A percentile compares a stretch with the other conserved stretches of the same genome.
phyloP scores from a whole-genome alignment of 371 early-diverging fungal species.

The Mortierella sp. region DNA sequence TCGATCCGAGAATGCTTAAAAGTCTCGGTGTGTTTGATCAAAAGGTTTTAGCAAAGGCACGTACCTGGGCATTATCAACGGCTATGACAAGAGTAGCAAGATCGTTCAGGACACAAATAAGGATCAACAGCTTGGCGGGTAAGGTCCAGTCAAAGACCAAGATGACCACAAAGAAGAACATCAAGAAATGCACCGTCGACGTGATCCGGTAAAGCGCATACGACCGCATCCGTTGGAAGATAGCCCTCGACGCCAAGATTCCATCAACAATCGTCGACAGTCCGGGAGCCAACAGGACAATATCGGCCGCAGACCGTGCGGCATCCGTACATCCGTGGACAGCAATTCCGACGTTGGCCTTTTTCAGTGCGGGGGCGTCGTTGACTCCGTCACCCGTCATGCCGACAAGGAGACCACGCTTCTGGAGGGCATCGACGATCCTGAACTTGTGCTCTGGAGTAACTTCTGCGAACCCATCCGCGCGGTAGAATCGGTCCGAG shows the following conservation, averaged over 20 bases:
- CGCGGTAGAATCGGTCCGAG: slow-evolving; percentile 72
- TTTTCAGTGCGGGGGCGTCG: slow-evolving; percentile 91
- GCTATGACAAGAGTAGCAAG: slow-evolving; percentile 93
- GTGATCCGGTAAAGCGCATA: slow-evolving; percentile 95
- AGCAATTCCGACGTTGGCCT: slow-evolving; percentile 91
- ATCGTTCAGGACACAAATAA: slow-evolving; percentile 92
- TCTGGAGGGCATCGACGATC: slow-evolving; percentile 86
- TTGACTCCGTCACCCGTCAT: slow-evolving; percentile 94
- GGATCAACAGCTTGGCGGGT: slow-evolving; percentile 85
- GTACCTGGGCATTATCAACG: slow-evolving; percentile 87
- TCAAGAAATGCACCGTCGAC: slow-evolving; percentile 92
- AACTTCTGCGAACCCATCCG: slow-evolving; percentile 89
- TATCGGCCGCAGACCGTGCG: slow-evolving; percentile 94
- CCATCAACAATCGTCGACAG: slow-evolving; percentile 93
- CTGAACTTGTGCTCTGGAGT: slow-evolving; percentile 84
- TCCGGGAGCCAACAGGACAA: slow-evolving; percentile 92
- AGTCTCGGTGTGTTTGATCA: not conserved
- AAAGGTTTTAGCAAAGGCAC: not conserved
- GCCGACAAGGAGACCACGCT: slow-evolving; percentile 81
- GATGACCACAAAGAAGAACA: slow-evolving; percentile 93
- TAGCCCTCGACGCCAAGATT: slow-evolving; percentile 86
- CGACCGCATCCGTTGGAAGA: slow-evolving; percentile 94
- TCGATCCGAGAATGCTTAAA: not conserved
- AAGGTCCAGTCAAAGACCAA: slow-evolving; percentile 84
- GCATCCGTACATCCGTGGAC: slow-evolving; percentile 94